Evolutionary conservation across 768 basidiomycete genomes (phyloP).

Genomic region (Vararia minispora): DNA sequence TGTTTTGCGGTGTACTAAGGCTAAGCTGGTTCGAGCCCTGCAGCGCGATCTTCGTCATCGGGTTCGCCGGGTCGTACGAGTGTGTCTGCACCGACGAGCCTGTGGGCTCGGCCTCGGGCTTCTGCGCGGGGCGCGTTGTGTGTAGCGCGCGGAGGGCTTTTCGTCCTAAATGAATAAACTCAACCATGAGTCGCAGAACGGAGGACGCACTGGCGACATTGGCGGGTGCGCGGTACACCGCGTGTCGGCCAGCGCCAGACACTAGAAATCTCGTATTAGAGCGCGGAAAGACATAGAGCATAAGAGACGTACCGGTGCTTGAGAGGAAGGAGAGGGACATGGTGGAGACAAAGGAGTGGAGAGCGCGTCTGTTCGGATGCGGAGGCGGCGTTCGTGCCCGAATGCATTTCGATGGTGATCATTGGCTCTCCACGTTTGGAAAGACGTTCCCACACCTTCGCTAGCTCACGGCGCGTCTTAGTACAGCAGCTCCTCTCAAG

Average conservation of each 20-base stretch:
- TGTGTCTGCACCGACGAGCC: constrained; percentile 32
- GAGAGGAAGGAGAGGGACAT: constrained; percentile 9
- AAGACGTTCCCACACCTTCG: too few relatives aligned
- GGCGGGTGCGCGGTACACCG: constrained; percentile 1
- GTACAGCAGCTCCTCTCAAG: too few relatives aligned
- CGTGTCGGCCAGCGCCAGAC: constrained; percentile 4
- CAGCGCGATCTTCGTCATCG: constrained; percentile 63
- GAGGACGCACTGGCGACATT: constrained; percentile 1
- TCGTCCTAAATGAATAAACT: neutral
- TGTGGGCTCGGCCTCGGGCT: constrained; percentile 27
- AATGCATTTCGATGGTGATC: neutral
- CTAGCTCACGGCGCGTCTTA: too few relatives aligned
- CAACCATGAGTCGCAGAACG: neutral
- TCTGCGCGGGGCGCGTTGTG: constrained; percentile 31
- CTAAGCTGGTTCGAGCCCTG: constrained; percentile 76
- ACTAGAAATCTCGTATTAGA: constrained; percentile 1
- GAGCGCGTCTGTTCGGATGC: neutral
- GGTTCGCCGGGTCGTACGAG: constrained; percentile 34
- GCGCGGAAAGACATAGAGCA: neutral
- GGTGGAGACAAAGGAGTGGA: constrained; percentile 1
- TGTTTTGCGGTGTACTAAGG: constrained; percentile 82
- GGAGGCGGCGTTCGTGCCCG: neutral
- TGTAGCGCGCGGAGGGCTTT: constrained; percentile 47
- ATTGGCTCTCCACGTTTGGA: neutral
- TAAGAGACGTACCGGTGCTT: constrained; percentile 2